phyloP scores from a whole-genome alignment of 179 eudicot species.

The Gypsophila paniculata region DNA sequence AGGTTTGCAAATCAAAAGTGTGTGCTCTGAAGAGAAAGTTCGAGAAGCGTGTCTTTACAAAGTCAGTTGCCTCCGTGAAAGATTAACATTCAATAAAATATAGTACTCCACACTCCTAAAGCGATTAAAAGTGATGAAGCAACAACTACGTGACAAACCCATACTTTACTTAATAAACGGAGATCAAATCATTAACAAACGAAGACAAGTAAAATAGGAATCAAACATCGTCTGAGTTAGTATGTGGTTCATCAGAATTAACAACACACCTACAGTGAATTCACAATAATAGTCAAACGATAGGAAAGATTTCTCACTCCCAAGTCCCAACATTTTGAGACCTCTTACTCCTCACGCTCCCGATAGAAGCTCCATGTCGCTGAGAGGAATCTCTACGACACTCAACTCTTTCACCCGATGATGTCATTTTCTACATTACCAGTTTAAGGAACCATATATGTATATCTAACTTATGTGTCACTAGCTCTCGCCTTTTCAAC shows the following conservation, averaged over 20 bases:
- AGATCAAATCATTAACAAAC: constrained; percentile 31
- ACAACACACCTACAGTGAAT: constrained; percentile 79
- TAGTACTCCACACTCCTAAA: too few species aligned
- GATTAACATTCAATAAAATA: too few species aligned
- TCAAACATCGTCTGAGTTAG: neutral
- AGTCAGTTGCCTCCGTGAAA: too few species aligned
- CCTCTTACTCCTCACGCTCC: constrained; percentile 90
- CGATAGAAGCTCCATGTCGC: constrained; percentile 43
- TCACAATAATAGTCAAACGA: constrained; percentile 90
- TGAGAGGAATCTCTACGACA: constrained; percentile 75
- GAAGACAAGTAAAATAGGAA: neutral
- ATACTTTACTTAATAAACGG: too few species aligned
- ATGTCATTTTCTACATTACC: constrained; percentile 37
- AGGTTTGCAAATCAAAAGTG: too few species aligned
- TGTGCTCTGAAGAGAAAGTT: too few species aligned
- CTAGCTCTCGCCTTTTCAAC: constrained; percentile 99
- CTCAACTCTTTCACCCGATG: constrained; percentile 97
- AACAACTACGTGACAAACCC: too few species aligned
- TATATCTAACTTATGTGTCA: constrained; percentile 58
- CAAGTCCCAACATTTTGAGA: constrained; percentile 86
- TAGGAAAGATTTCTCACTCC: constrained; percentile 96
- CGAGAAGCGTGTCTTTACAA: too few species aligned
- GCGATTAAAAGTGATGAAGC: too few species aligned
- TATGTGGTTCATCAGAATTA: neutral
- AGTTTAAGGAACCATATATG: neutral